Evolutionary conservation across 2,329 filamentous ascomycete genomes (phyloP), one percentile per base, ranked within the genome.

Genomic region (Blastomyces parvus): DNA sequence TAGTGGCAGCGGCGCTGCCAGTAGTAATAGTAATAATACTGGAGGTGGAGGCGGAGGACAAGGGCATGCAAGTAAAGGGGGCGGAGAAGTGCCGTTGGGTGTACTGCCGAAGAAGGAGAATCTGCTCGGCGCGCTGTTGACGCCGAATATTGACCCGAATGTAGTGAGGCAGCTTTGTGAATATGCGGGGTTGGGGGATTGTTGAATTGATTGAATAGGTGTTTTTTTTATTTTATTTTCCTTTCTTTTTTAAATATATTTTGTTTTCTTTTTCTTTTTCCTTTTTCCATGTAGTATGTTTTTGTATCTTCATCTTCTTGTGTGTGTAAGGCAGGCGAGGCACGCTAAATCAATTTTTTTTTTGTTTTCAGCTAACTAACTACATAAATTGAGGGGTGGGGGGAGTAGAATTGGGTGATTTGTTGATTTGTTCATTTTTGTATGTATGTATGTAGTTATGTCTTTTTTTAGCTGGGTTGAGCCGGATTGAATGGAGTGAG

Each of bases 81-180:
- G 73, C n/a, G n/a, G n/a, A 40, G 70, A 79, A 42, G 78, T 88
- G 63, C 86, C 87, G 7, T 78, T 83, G 1, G 82, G 83, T 58
- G 82, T 87, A 13, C 74, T 91, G 59, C 88, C 88, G 2, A 83
- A 84, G 33, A 85, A 83, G 65, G 86, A 90, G 64, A 85, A 81
- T 66, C 76, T 93, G 46, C 80, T 92, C 50, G 83, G 84, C 19
- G 85, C 86, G 22, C 76, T 91, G 69, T 82, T 86, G 68, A 86
- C 89, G 76, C 82, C 83, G 66, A 85, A 85, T 59, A 84, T 84
- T 67, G 86, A 88, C 65, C 82, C 84, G 2, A 73, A 73, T 62
- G 80, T 91, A 68, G 76, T 92, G 65, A 85, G 85, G 70, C 85
- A 90, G 69, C 74, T 92, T 64, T 85, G 87, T 70, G 82, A 83